Percentiles rank a stretch among this genome's conserved stretches.
These are phyloP conservation scores for Solanum dulcamara DNA, from an alignment of 257 asterid genomes.

Conservation along the genomic window DNA sequence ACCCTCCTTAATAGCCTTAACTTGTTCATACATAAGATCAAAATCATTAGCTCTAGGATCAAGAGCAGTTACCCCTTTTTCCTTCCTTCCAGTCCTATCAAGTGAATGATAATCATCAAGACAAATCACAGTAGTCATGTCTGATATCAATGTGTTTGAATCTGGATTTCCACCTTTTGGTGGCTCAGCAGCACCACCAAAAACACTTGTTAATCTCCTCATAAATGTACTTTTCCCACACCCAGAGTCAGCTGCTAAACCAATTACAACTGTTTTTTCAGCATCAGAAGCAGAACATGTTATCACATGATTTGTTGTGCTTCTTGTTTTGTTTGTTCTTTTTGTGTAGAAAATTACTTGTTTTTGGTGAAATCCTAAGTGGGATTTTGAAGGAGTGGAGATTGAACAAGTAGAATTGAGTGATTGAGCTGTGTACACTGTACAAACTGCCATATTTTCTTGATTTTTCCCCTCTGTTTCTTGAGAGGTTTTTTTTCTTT, in stretches of 20 bases:
- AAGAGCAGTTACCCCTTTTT: slow-evolving; percentile 89
- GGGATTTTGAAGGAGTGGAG: slow-evolving; percentile 61
- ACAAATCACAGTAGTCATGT: slow-evolving; percentile 81
- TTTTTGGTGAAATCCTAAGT: slow-evolving; percentile 49
- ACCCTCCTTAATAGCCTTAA: slow-evolving; percentile 72
- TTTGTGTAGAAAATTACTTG: slow-evolving; percentile 36
- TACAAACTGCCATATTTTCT: slow-evolving; percentile 61
- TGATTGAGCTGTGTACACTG: slow-evolving; percentile 61
- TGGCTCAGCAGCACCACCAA: slow-evolving; percentile 98
- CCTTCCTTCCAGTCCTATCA: slow-evolving; percentile 82
- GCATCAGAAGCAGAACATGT: slow-evolving; percentile 47
- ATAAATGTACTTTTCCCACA: slow-evolving; percentile 97
- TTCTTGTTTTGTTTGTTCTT: slow-evolving; percentile 6
- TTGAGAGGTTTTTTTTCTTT: neutral
- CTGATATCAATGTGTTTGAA: slow-evolving; percentile 87
- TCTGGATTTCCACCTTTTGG: slow-evolving; percentile 96
- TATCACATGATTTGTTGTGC: neutral
- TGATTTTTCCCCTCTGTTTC: slow-evolving; percentile 1
- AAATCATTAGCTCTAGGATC: slow-evolving; percentile 85
- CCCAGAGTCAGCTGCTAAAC: slow-evolving; percentile 88
- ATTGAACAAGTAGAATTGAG: slow-evolving; percentile 58
- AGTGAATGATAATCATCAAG: slow-evolving; percentile 91
- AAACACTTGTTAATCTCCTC: slow-evolving; percentile 90
- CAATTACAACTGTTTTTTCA: slow-evolving; percentile 60
- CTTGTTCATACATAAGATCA: slow-evolving; percentile 90